phyloP scores from a whole-genome alignment of 2,329 filamentous ascomycete species.

The Diaporthe sp. region DNA sequence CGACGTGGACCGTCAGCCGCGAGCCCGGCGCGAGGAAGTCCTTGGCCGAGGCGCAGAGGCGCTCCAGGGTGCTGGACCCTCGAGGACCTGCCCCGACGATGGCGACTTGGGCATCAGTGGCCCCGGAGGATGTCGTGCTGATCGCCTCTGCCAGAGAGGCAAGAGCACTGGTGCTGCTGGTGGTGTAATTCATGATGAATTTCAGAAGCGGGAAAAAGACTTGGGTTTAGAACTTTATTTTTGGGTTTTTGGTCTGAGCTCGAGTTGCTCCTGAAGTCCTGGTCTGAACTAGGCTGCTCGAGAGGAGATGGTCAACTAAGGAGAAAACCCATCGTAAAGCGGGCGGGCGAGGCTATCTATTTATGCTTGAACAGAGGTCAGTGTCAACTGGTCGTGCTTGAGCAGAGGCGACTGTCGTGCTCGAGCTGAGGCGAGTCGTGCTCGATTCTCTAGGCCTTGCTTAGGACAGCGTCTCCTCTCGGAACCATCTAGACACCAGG shows the following conservation, averaged over 20 bases:
- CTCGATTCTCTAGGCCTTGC: neutral
- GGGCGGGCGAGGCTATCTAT: neutral
- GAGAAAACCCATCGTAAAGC: neutral
- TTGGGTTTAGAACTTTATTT: neutral
- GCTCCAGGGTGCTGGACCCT: conserved; percentile 23
- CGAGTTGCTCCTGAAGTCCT: conserved; percentile 4
- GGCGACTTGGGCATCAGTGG: conserved; percentile 19
- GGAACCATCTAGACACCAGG: neutral
- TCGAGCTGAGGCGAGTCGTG: neutral
- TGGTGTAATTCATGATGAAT: conserved; percentile 9
- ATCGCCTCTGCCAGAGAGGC: neutral
- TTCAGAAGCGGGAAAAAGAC: neutral
- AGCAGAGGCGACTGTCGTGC: neutral
- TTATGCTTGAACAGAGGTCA: neutral
- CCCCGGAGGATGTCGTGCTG: neutral
- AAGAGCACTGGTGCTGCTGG: neutral
- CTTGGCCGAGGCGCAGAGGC: conserved; percentile 20
- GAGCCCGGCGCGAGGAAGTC: conserved; percentile 16
- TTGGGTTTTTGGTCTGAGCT: neutral
- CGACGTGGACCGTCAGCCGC: conserved; percentile 20
- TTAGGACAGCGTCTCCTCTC: neutral
- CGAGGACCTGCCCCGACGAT: conserved; percentile 29
- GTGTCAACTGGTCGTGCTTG: neutral
- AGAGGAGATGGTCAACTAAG: conserved; percentile 15
- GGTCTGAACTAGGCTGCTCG: neutral